phyloP scores from a whole-genome alignment of 768 basidiomycete genomes.

The Rossbeevera mucosa region DNA sequence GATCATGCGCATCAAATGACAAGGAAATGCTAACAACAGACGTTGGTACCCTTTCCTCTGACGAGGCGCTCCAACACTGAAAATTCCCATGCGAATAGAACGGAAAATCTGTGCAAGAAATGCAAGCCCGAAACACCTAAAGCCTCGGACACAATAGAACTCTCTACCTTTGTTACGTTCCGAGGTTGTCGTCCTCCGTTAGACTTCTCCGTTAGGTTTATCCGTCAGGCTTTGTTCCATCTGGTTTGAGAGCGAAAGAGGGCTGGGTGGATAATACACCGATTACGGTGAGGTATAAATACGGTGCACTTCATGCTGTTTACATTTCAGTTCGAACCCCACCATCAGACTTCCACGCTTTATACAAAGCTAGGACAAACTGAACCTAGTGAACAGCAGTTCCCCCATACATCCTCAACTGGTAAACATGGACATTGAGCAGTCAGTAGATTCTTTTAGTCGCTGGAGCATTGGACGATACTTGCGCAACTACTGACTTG shows the following conservation, averaged over 20 bases:
- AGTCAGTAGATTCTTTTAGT: background rate
- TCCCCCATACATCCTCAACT: background rate
- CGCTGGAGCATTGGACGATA: background rate
- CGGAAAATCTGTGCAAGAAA: background rate
- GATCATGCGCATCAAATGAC: background rate
- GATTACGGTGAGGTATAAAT: background rate
- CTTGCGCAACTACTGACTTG: background rate
- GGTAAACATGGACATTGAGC: slow-evolving; percentile 12
- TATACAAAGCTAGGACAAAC: background rate
- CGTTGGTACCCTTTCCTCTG: background rate
- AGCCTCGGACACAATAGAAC: background rate
- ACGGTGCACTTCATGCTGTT: background rate
- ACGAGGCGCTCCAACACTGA: background rate
- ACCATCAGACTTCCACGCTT: background rate
- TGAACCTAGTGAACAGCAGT: background rate
- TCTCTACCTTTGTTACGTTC: background rate
- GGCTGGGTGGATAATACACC: background rate
- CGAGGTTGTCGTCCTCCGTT: background rate
- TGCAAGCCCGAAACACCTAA: background rate
- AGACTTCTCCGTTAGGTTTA: background rate
- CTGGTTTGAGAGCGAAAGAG: background rate
- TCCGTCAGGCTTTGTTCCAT: background rate
- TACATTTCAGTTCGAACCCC: background rate
- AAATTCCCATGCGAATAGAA: background rate
- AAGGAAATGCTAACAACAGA: background rate